Base-by-base conservation (phyloP, 1,284 basidiomycete species). In the Pseudozyma sp. region DNA sequence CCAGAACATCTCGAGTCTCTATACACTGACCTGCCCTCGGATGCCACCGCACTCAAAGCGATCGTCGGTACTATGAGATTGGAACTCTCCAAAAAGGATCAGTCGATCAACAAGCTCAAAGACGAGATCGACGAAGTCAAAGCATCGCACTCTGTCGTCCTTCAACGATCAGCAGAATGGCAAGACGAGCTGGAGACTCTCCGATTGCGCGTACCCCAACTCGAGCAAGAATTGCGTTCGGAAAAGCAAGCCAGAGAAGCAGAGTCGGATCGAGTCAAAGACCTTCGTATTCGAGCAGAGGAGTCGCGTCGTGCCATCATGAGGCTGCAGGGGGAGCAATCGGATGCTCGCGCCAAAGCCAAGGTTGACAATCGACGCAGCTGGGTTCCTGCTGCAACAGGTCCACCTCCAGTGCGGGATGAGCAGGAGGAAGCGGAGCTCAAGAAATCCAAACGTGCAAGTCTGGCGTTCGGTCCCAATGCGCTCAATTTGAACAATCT, bases 241-340 rank as follows among this genome's bases (percentile, higher is more conserved):
- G 74, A 75, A 52, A 65, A 63, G 59, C 62, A 73, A 53, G 71
- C 68, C 16, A 55, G 71, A 4, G 80, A 79, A 58, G 72, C 58
- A 21, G 80, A 80, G 11, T 75, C 77, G 5, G 79, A 81, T 40
- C 66, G 79, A 13, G 80, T 83, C 61, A 79, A 80, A 35, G 80
- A 81, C 44, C 69, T 83, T 42, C 72, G 81, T 19, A 66, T 77
- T n/a, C 66, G 78, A n/a, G 76, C 76, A 31, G 81, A 83, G 42
- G 81, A 83, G 52, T 75, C 73, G 43, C 64, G 81, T 11, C 67
- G 80, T 5, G 81, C 81, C 40, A 81, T 83, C 67, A 83, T 83
- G 81, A 58, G 79, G 9, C 68, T 83, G 6, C 80, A 81, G 47
- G 70, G 71, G 36, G 70, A 78, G 43, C 80, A 81, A 53, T 67